Base-by-base conservation (phyloP, 2,329 filamentous ascomycete species). In the Hypomyces rosellus region DNA sequence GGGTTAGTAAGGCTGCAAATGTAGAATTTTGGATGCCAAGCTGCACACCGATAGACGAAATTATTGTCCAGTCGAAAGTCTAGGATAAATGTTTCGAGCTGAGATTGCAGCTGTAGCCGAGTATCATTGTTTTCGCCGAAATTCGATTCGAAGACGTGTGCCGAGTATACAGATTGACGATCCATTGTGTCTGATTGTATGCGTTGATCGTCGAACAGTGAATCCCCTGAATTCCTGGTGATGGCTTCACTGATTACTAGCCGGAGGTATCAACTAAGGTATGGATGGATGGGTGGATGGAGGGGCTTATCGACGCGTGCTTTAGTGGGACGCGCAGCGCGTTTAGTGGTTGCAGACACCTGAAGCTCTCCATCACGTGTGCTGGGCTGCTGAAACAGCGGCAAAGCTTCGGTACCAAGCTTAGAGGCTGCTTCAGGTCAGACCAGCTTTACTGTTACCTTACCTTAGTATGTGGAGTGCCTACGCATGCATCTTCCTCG, bases 51-150 rank as follows among this genome's bases (percentile, higher is more conserved):
- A 79, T 97, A 99, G 63, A 96, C 84, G 71, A 96, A 97, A 63
- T 85, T 81, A 69, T 95, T 96, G 70, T 96, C 92, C 39, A 97
- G 81, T 64, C 92, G 84, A 66, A 96, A 99, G 59, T 92, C 88
- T 51, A 97, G 82, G 57, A 99, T 85, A 68, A 99, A 99, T 54
- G 89, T 85, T 63, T 93, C 84, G 54, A 99, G 80, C 64, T 89
- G 84, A 52, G 81, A 80, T 66, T 93, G 89, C 45, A 91, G 76
- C 63, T 89, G 82, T 22, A 81, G 76, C 52, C 85, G 79, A 51
- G 80, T 85, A 63, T 91, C 86, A 57, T 85, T 80, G 53, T 75
- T 78, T 38, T 83, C 80, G 60, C 82, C 81, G 55, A 78, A 78
- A 58, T 78, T 82, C 51, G 84, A 78, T 59, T 82, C 82, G 61